These are phyloP conservation scores for Cladophialophora carrionii DNA, from an alignment of 2,329 filamentous ascomycete species.

Conservation along the genomic window DNA sequence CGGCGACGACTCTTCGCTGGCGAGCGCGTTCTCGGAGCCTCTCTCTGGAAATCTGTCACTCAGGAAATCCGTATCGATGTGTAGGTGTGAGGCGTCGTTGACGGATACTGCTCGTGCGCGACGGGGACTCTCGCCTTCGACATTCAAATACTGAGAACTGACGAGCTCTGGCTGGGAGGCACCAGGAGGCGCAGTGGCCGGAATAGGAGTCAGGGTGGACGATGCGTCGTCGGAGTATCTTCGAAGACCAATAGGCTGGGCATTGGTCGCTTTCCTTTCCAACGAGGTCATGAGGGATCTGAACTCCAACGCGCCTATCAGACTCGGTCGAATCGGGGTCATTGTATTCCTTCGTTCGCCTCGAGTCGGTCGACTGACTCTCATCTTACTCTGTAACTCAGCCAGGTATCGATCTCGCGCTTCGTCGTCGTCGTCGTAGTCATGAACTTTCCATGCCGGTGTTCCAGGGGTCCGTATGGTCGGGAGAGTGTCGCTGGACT, in stretches of 20 bases:
- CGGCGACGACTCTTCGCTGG: constrained; percentile 22
- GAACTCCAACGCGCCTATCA: constrained; percentile 93
- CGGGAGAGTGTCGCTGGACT: constrained; percentile 67
- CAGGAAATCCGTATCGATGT: constrained; percentile 49
- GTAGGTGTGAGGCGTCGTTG: constrained; percentile 57
- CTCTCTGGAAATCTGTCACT: constrained; percentile 24
- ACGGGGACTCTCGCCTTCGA: constrained; percentile 13
- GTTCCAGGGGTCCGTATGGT: constrained; percentile 59
- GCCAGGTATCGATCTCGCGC: constrained; percentile 65
- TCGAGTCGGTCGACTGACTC: constrained; percentile 70
- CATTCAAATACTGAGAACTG: constrained; percentile 29
- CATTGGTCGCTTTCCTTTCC: constrained; percentile 75
- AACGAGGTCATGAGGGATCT: constrained; percentile 86
- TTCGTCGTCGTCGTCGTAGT: constrained; percentile 61
- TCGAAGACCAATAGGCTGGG: constrained; percentile 68
- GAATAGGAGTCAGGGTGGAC: constrained; percentile 49
- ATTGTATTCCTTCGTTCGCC: constrained; percentile 71
- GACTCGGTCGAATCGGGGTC: constrained; percentile 85
- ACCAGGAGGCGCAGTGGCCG: constrained; percentile 36
- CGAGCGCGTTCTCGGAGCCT: constrained; percentile 20
- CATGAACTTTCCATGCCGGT: constrained; percentile 54
- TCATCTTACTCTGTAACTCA: constrained; percentile 92
- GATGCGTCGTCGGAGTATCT: constrained; percentile 69
- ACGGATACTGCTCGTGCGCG: constrained; percentile 62
- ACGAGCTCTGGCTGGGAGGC: constrained; percentile 38